Evolutionary conservation across 1,284 basidiomycete species (phyloP).

Genomic region (Tilletia walkeri): DNA sequence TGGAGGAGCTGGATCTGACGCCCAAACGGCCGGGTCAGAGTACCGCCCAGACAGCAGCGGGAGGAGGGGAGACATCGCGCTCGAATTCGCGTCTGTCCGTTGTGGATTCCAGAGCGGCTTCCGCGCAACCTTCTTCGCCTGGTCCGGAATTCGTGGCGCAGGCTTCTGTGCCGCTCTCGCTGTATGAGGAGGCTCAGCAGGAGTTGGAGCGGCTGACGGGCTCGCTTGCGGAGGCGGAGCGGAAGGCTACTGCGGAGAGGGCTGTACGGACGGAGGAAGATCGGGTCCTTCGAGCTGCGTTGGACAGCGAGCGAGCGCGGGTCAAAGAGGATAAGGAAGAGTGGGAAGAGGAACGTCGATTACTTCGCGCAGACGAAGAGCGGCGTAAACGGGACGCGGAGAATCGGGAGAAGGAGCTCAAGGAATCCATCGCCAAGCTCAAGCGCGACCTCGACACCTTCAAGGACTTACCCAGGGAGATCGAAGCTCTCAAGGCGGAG

Average conservation of each 20-base stretch:
- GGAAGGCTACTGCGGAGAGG: constrained; percentile 32
- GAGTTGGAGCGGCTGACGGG: constrained; percentile 53
- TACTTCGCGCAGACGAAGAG: constrained; percentile 50
- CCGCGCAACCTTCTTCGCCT: constrained; percentile 12
- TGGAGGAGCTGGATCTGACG: constrained; percentile 41
- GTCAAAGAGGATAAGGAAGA: constrained; percentile 60
- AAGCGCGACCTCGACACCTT: constrained; percentile 60
- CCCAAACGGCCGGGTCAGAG: constrained; percentile 25
- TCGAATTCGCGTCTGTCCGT: constrained; percentile 11
- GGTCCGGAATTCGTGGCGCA: constrained; percentile 35
- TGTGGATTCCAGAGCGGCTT: neutral
- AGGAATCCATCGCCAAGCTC: constrained; percentile 24
- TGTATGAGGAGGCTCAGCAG: constrained; percentile 52
- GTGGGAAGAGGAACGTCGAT: constrained; percentile 61
- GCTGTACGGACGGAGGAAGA: constrained; percentile 59
- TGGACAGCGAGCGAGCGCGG: constrained; percentile 61
- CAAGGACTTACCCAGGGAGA: constrained; percentile 62
- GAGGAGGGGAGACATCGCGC: neutral
- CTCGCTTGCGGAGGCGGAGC: constrained; percentile 42
- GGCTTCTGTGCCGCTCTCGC: constrained; percentile 42
- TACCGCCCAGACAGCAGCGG: too few species aligned
- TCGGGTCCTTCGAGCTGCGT: constrained; percentile 51
- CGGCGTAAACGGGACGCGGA: constrained; percentile 63
- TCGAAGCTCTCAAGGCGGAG: constrained; percentile 17
- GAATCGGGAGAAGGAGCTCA: constrained; percentile 22